These are phyloP conservation scores for Trifolium subterraneum DNA, from an alignment of 306 rosid genomes.

Conservation along the genomic window DNA sequence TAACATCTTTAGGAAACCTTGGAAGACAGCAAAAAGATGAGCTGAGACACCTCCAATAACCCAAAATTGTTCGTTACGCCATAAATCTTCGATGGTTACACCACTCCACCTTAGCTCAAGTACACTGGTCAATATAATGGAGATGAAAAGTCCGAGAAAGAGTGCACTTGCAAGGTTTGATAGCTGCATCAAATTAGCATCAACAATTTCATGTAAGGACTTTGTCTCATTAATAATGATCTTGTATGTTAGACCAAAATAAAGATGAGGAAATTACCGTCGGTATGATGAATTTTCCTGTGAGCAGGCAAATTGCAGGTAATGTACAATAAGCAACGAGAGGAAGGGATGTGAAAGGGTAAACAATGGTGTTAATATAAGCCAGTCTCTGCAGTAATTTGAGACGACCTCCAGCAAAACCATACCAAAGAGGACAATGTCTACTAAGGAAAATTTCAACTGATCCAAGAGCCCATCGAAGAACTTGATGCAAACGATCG, in stretches of 20 bases:
- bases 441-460: slow-evolving; percentile 99
- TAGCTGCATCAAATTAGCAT: slow-evolving; percentile 64
- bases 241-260: neutral
- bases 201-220: neutral
- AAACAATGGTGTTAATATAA: slow-evolving; percentile 94
- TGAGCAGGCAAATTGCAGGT: slow-evolving; percentile 96
- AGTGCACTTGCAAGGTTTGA: slow-evolving; percentile 88
- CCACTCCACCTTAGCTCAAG: slow-evolving; percentile 97
- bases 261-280: slow-evolving; percentile 63
- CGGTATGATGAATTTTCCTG: slow-evolving; percentile 97
- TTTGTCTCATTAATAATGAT: neutral
- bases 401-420: slow-evolving; percentile 96
- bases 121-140: slow-evolving; percentile 80
- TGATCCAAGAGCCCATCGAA: slow-evolving; percentile 99
- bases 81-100: slow-evolving; percentile 76
- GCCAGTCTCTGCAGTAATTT: slow-evolving; percentile 87
- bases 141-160: slow-evolving; percentile 92
- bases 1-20: slow-evolving; percentile 87
- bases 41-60: slow-evolving; percentile 97
- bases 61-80: slow-evolving; percentile 99
- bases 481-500: slow-evolving; percentile 96
- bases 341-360: slow-evolving; percentile 96
- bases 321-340: slow-evolving; percentile 85
- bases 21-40: slow-evolving; percentile 95
- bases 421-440: slow-evolving; percentile 99